Evolutionary conservation across 1,139 yeast genomes (phyloP).

Genomic region (Blastobotrys illinoisensis): DNA sequence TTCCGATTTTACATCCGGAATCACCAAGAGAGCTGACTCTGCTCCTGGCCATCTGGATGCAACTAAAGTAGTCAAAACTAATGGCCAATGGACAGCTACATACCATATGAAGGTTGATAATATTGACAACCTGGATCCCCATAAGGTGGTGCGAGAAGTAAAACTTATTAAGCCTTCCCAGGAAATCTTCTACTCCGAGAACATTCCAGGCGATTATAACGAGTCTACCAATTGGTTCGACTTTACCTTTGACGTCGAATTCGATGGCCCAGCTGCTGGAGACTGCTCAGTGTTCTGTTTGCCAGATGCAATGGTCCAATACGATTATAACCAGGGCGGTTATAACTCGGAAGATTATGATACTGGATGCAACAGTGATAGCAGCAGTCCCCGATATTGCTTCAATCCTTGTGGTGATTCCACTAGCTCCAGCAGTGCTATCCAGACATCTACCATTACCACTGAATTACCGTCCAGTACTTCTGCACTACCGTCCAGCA

Average conservation of each 20-base stretch:
- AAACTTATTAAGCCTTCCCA: slow-evolving; percentile 3
- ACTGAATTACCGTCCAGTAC: too few species aligned
- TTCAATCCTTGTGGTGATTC: neutral
- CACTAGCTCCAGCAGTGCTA: neutral
- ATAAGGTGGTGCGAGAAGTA: slow-evolving; percentile 2
- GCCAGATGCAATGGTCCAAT: slow-evolving; percentile 1
- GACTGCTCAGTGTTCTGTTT: neutral
- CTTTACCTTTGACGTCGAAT: neutral
- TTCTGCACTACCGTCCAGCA: too few species aligned
- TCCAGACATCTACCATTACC: too few species aligned
- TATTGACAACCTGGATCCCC: slow-evolving; percentile 1
- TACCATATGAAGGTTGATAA: slow-evolving; percentile 2
- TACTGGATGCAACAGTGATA: slow-evolving; percentile 8
- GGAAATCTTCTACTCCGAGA: neutral
- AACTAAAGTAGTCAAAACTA: neutral
- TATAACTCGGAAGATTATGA: slow-evolving; percentile 3
- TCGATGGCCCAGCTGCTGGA: neutral
- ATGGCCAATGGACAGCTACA: neutral
- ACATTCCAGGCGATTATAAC: slow-evolving; percentile 3
- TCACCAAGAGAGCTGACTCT: neutral
- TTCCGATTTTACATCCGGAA: too few species aligned
- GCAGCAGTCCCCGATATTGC: slow-evolving; percentile 1
- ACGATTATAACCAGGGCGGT: slow-evolving; percentile 2
- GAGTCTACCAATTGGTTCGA: slow-evolving; percentile 3
- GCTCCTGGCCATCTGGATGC: slow-evolving; percentile 1